phyloP scores from a whole-genome alignment of 2,329 filamentous ascomycete genomes.

The Ophiostoma ips region DNA sequence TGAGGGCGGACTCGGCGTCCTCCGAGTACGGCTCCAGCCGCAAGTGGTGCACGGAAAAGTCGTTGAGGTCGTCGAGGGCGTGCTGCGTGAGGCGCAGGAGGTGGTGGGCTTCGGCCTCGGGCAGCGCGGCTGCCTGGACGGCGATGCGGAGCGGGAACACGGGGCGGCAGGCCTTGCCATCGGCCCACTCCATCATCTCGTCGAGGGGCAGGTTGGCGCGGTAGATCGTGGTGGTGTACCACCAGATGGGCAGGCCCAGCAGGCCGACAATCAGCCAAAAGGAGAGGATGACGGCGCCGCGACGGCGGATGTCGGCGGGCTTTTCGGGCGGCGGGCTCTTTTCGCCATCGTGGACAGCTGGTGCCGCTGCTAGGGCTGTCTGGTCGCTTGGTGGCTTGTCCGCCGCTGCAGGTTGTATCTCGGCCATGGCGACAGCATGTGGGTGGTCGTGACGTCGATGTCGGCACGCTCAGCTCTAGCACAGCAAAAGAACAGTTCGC shows the following conservation, averaged over 20 bases:
- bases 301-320: constrained; percentile 50
- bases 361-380: neutral
- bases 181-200: constrained; percentile 82
- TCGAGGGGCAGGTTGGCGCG: constrained; percentile 70
- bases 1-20: constrained; percentile 35
- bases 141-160: constrained; percentile 78
- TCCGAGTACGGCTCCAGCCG: constrained; percentile 43
- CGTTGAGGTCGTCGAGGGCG: constrained; percentile 72
- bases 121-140: constrained; percentile 54
- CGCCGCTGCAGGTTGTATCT: neutral
- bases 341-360: neutral
- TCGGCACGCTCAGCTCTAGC: neutral
- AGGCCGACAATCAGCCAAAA: constrained; percentile 82
- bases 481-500: neutral
- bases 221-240: constrained; percentile 86
- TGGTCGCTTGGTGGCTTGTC: neutral
- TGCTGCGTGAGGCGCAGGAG: constrained; percentile 72
- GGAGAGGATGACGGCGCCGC: constrained; percentile 64
- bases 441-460: neutral
- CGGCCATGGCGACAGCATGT: constrained; percentile 1
- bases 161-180: constrained; percentile 81
- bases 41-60: constrained; percentile 73
- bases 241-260: constrained; percentile 88
- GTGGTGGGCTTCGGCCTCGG: constrained; percentile 53
- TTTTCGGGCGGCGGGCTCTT: constrained; percentile 62